phyloP scores from a whole-genome alignment of 441 rosid genomes.

The Hura crepitans region DNA sequence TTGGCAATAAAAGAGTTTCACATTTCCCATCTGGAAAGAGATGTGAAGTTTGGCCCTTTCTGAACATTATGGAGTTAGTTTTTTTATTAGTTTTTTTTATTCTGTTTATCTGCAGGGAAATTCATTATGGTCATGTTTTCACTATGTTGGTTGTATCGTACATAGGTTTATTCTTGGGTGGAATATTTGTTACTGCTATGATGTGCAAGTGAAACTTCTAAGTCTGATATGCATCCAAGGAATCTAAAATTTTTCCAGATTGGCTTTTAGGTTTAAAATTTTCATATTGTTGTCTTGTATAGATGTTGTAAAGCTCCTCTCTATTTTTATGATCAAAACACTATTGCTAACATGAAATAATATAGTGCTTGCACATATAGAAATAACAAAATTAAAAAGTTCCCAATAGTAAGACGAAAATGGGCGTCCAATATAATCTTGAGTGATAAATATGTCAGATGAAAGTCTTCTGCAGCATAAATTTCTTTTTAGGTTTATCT shows the following conservation, averaged over 20 bases:
- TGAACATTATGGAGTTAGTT: neutral
- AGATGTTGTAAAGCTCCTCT: neutral
- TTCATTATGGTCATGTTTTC: neutral
- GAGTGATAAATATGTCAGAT: neutral
- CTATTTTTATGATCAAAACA: neutral
- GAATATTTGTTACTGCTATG: neutral
- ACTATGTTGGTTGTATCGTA: neutral
- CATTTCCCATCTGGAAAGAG: neutral
- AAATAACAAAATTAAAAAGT: neutral
- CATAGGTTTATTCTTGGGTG: neutral
- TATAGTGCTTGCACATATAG: too few relatives aligned
- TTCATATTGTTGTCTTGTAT: neutral
- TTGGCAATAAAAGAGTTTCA: neutral
- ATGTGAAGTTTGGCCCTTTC: neutral
- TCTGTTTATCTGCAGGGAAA: neutral
- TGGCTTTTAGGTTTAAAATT: neutral
- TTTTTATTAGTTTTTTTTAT: too few relatives aligned
- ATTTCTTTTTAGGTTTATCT: neutral
- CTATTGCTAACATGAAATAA: neutral
- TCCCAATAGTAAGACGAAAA: neutral
- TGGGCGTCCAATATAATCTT: neutral
- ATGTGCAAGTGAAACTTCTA: neutral
- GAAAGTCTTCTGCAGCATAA: neutral
- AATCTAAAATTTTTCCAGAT: neutral
- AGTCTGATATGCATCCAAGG: neutral